Evolutionary conservation across 192 early-diverging fungal genomes (phyloP), one percentile per base, ranked within the genome.

Genomic region (Phycomyces nitens): DNA sequence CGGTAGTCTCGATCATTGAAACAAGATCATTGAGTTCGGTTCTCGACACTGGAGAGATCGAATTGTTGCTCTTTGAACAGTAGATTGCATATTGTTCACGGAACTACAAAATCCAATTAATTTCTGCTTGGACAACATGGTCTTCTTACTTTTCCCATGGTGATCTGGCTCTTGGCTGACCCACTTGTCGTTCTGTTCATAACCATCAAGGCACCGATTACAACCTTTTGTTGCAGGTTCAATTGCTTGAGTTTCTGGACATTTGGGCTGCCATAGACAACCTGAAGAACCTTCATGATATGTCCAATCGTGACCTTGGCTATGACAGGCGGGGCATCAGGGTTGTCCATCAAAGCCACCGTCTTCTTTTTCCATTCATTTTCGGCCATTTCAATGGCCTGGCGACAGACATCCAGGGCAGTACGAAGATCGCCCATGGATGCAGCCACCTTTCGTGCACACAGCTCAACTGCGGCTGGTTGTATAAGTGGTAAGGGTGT

Each of bases 381-480:
- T 69, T 96, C 92, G 0, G 84, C 87, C 53, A 91, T 71, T 77
- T 95, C 93, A 61, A 97, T 83, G 16, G 94, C 90, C 64, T 91
- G 90, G 6, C 89, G 89, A 68, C 89, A 91, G 26, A 93, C 85
- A 73, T 93, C 89, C 39, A 93, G 69, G 0, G 89, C 90, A 56
- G 86, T 86, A 62, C 92, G 77, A 40, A 91, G 43, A 69, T 93
- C 92, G 16, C 97, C 97, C 1, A 90, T 93, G 0, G 84, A 84
- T 21, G 92, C 86, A 0, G 87, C 89, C 0, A 94, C 87, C 77
- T 97, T 99, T 42, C 94, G 84, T 21, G 97, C 94, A 69, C 92
- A 94, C 9, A 99, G 70, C 69, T 97, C 95, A 23, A 99, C 82
- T 5, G 95, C 96, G 14, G 77, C 80, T 23, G 84, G 74, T 26